Evolutionary conservation across 1,284 basidiomycete species (phyloP).

Genomic region (Ganoderma meredithae): DNA sequence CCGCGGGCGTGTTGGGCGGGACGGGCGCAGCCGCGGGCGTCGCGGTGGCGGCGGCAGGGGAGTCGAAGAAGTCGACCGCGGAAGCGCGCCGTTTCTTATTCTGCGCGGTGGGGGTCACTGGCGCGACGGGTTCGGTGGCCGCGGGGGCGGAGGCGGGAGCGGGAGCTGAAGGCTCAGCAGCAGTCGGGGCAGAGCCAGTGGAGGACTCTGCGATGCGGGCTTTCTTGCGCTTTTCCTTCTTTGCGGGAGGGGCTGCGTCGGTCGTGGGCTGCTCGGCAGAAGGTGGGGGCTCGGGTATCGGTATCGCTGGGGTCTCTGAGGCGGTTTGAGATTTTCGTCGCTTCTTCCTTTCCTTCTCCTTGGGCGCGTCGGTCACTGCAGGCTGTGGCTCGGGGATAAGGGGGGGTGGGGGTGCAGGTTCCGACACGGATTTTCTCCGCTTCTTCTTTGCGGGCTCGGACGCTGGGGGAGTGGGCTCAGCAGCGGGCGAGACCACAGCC

Average conservation of each 20-base stretch:
- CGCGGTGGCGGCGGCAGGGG: constrained; percentile 19
- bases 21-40: constrained; percentile 18
- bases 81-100: constrained; percentile 38
- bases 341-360: constrained; percentile 43
- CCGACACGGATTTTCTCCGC: constrained; percentile 33
- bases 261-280: constrained; percentile 29
- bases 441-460: constrained; percentile 35
- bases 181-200: not conserved
- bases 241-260: constrained; percentile 21
- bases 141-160: constrained; percentile 4
- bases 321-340: constrained; percentile 24
- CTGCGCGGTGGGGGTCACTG: constrained; percentile 30
- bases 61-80: constrained; percentile 42
- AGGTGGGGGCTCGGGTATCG: constrained; percentile 11
- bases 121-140: constrained; percentile 15
- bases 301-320: constrained; percentile 32
- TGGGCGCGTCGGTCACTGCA: constrained; percentile 22
- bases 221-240: constrained; percentile 37
- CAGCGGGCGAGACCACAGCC: constrained; percentile 34
- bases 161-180: constrained; percentile 1
- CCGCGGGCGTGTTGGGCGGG: constrained; percentile 40
- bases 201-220: constrained; percentile 16
- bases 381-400: constrained; percentile 13
- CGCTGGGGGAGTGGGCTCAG: constrained; percentile 12
- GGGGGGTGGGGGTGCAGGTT: constrained; percentile 1